Base-by-base conservation (phyloP, 2,329 filamentous ascomycete genomes). In the Sarocladium strictum region DNA sequence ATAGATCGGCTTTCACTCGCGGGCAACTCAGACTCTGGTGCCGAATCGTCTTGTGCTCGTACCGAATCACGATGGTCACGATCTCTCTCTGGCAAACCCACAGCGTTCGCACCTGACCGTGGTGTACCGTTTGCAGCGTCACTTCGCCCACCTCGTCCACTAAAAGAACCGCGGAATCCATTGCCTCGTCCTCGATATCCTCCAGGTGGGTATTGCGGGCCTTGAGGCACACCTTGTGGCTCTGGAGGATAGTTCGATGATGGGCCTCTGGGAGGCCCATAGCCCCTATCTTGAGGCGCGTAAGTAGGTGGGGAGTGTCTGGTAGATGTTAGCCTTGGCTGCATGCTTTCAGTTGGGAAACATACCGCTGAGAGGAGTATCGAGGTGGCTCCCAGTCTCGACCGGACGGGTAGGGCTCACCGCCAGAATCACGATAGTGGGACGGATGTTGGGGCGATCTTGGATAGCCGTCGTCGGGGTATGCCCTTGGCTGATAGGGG, bases 261-360 rank as follows among this genome's bases (percentile, higher is more conserved):
- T 4, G 81, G 76, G 7, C 73, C 78, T 56, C 71, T 76, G 41
- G 78, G 74, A 19, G 78, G 73, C 14, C 76, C 70, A 61, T 81
- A 81, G 55, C 71, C 78, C 23, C 62, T 60, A 45, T 64, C 58
- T 40, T 73, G 72, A 57, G 83, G 79, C 40, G 79, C 72, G 63
- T 86, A 85, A 24, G 80, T 77, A 27, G 84, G 77, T 19, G 80
- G 76, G 41, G 85, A 86, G 68, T 85, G 85, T 27, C 81, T 85
- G 58, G 73, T n/a, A 71, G 57, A 53, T 49, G 56, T 55, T 55
- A 33, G 52, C 24, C 14, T 32, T 32, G n/a, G 35, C 11, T 14
- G 9, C 6, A 17, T 38, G 4, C 3, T 7, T 23, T 23, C 38
- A 7, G 9, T 9, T 21, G 38, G 23, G 19, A 17, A 33, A 67